A percentile compares a stretch with the other conserved stretches of the same genome.
phyloP scores from a whole-genome alignment of 257 asterid genomes.

The Cinchona pubescens region DNA sequence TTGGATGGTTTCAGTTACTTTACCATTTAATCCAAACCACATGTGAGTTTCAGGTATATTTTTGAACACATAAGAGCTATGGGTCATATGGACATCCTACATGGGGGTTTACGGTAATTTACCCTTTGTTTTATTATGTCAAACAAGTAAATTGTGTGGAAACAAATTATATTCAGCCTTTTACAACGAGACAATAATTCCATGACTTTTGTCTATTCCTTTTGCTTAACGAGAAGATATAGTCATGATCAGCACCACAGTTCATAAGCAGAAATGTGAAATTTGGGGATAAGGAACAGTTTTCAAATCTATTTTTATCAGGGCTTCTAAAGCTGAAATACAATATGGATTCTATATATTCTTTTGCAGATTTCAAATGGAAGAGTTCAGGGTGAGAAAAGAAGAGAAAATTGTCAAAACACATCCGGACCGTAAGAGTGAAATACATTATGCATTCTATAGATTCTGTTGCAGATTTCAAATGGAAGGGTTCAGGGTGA shows the following conservation, averaged over 20 bases:
- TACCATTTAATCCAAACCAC: too few species aligned
- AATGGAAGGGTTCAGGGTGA: background rate
- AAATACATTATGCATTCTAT: too few species aligned
- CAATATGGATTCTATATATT: background rate
- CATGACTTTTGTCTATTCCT: background rate
- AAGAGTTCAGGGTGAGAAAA: too few species aligned
- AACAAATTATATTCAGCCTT: background rate
- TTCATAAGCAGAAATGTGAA: background rate
- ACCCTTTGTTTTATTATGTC: background rate
- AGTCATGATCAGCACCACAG: background rate
- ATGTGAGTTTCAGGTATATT: too few species aligned
- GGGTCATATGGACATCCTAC: too few species aligned
- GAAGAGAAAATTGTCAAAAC: too few species aligned
- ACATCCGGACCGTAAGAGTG: too few species aligned
- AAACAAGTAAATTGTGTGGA: background rate
- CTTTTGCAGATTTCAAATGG: background rate
- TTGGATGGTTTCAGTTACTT: too few species aligned
- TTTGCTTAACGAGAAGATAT: background rate
- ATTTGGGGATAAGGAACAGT: background rate
- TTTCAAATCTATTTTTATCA: background rate
- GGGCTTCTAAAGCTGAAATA: background rate
- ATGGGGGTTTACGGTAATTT: too few species aligned
- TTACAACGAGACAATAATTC: too few species aligned
- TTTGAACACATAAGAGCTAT: too few species aligned
- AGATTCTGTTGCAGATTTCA: too few species aligned